Evolutionary conservation across 1,139 yeast genomes (phyloP).

Genomic region (Yamadazyma conglobata): DNA sequence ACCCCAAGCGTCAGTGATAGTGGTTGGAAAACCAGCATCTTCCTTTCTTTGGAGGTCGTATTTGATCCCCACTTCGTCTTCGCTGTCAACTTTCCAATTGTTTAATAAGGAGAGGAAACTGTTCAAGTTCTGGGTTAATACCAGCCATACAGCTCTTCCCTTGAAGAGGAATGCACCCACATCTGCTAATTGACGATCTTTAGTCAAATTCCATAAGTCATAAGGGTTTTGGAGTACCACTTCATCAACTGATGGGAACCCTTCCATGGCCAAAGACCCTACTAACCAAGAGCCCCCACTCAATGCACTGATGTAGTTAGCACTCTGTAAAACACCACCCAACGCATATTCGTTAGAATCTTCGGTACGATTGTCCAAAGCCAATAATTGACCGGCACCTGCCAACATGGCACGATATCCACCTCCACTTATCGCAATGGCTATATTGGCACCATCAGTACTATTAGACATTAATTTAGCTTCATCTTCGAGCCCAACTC

Average conservation of each 20-base stretch:
- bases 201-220: slow-evolving; percentile 38
- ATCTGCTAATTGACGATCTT: slow-evolving; percentile 27
- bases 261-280: slow-evolving; percentile 32
- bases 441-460: slow-evolving; percentile 49
- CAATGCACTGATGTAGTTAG: slow-evolving; percentile 36
- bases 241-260: slow-evolving; percentile 33
- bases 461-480: slow-evolving; percentile 38
- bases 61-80: slow-evolving; percentile 22
- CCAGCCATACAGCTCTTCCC: no score
- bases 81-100: slow-evolving; percentile 24
- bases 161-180: slow-evolving; percentile 21
- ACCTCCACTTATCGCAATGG: slow-evolving; percentile 84
- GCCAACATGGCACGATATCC: slow-evolving; percentile 87
- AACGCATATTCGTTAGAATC: slow-evolving; percentile 34
- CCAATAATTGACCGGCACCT: slow-evolving; percentile 87
- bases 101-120: slow-evolving; percentile 29
- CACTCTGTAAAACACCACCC: slow-evolving; percentile 38
- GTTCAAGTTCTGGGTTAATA: slow-evolving; percentile 20
- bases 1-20: slow-evolving; percentile 37
- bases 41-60: slow-evolving; percentile 27
- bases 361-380: slow-evolving; percentile 69
- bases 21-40: slow-evolving; percentile 30
- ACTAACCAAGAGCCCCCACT: slow-evolving; percentile 42
- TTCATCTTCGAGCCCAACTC: slow-evolving; percentile 57
- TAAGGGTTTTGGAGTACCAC: slow-evolving; percentile 28